Evolutionary conservation across 2,329 filamentous ascomycete genomes (phyloP).

Genomic region (Aspergillus arachidicola): DNA sequence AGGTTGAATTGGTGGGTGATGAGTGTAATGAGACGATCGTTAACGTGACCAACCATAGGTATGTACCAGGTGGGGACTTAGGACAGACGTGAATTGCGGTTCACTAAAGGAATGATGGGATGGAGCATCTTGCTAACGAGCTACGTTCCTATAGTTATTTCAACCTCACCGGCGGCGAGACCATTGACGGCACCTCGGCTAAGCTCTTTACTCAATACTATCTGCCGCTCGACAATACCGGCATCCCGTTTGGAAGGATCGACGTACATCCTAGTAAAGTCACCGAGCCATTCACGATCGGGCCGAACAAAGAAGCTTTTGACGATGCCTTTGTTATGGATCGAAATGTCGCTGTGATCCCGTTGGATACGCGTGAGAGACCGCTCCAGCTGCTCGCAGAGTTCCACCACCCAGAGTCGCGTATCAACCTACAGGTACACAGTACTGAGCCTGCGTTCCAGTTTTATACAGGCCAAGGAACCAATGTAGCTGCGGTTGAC

Average conservation of each 20-base stretch:
- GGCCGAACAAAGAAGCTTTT: conserved; percentile 70
- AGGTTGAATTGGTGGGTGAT: conserved; percentile 75
- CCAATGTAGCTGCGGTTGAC: conserved; percentile 69
- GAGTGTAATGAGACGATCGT: conserved; percentile 85
- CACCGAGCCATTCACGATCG: conserved; percentile 70
- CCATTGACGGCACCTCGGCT: conserved; percentile 64
- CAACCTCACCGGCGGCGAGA: conserved; percentile 62
- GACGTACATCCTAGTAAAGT: conserved; percentile 64
- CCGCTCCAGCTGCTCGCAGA: conserved; percentile 69
- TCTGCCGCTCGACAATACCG: conserved; percentile 71
- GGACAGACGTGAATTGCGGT: neutral
- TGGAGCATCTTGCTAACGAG: neutral
- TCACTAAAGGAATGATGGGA: neutral
- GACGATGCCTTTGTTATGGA: conserved; percentile 90
- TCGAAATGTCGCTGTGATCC: conserved; percentile 59
- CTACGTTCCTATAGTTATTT: conserved; percentile 57
- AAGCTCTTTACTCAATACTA: conserved; percentile 64
- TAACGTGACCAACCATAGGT: conserved; percentile 96
- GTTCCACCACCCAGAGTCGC: conserved; percentile 72
- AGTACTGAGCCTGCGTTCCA: conserved; percentile 97
- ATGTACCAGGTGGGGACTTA: neutral
- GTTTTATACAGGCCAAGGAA: conserved; percentile 89
- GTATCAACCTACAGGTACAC: conserved; percentile 80
- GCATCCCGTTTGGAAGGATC: conserved; percentile 74
- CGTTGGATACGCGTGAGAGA: conserved; percentile 66